Evolutionary conservation across 495 filamentous ascomycete species (phyloP).

Genomic region (Penicillium paxilli): DNA sequence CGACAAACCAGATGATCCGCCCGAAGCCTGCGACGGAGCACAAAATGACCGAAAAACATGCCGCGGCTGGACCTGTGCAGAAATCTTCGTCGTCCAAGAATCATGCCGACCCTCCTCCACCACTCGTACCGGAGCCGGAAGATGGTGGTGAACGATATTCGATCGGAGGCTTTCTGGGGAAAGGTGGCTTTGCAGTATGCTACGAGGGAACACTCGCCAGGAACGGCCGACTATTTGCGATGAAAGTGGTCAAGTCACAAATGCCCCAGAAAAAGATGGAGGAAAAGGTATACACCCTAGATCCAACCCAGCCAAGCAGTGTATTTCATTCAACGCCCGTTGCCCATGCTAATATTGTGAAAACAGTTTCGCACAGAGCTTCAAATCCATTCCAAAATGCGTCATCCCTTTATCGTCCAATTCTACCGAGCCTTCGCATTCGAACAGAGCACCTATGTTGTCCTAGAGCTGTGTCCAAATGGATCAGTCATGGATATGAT

Average conservation of each 20-base stretch:
- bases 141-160: conserved; percentile 75
- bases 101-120: conserved; percentile 75
- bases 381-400: conserved; percentile 97
- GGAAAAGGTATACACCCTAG: conserved; percentile 69
- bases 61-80: conserved; percentile 43
- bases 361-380: conserved; percentile 92
- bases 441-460: conserved; percentile 83
- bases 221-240: conserved; percentile 67
- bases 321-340: too few relatives aligned
- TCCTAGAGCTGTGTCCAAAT: conserved; percentile 91
- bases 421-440: conserved; percentile 95
- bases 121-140: conserved; percentile 73
- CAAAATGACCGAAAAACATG: conserved; percentile 56
- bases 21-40: conserved; percentile 42
- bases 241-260: conserved; percentile 88
- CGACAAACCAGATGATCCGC: conserved; percentile 60
- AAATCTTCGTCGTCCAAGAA: conserved; percentile 49
- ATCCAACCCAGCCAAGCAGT: too few relatives aligned
- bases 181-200: conserved; percentile 94
- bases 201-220: conserved; percentile 70
- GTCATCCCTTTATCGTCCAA: conserved; percentile 88
- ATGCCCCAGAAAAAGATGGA: conserved; percentile 82
- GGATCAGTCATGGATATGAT: conserved; percentile 99
- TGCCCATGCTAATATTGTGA: too few relatives aligned
- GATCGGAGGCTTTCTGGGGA: conserved; percentile 81